Base-by-base conservation (phyloP, 495 filamentous ascomycete species). In the Hypoxylon trugodes region DNA sequence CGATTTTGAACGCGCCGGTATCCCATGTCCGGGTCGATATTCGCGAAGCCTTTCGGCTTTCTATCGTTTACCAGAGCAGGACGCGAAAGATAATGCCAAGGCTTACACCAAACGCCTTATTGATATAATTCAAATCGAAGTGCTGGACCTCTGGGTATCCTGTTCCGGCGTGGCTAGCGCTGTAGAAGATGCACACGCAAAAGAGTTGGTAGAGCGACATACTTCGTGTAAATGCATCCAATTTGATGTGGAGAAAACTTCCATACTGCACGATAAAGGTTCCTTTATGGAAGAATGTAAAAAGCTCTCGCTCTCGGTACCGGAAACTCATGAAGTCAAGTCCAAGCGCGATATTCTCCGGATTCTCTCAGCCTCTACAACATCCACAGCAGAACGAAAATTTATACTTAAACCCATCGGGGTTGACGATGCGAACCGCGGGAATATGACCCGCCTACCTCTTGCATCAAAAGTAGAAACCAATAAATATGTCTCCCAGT, bases 101-200 rank as follows among this genome's bases (percentile, higher is more conserved):
- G 50, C n/a, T 59, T 75, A 64, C 70, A 75, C 22, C 85, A 13
- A 19, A 4, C 24, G 82, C 28, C 70, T 93, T 6, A 61, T 88
- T 5, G 65, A 83, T 12, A 79, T 91, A 12, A 76, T 92, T 26
- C 71, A 80, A 22, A 70, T 77, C 6, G 87, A 93, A 50, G 79
- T 81, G 0, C 80, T 90, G 13, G 85, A 91, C 50, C 62, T 93
- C 0, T 94, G 90, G 90, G 82, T 93, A 10, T 85, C 82, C 36
- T 91, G 88, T 63, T 90, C 88, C 0, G 83, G 82, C 6, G 83
- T 85, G 6, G 78, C 80, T 12, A 80, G 77, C 1, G 82, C 83
- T 4, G 61, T 87, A 6, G 84, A 89, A 65, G 89, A 92, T 70
- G 89, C 82, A 0, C 68, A 80, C 16, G 88, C 87, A 2, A 87